phyloP scores from a whole-genome alignment of 2,329 filamentous ascomycete species.

The Endoconidiophora polonica region DNA sequence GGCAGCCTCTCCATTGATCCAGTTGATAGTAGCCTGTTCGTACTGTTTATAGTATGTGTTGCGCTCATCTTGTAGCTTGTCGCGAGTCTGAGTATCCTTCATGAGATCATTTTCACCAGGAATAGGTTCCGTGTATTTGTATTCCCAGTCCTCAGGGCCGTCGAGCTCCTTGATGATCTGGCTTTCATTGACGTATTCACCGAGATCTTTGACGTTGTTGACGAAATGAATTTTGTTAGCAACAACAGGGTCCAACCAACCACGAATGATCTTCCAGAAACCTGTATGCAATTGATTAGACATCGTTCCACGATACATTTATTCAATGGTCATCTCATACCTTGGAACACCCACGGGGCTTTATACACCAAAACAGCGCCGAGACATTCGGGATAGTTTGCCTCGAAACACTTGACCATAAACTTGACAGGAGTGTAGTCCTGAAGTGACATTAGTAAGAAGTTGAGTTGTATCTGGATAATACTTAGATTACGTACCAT shows the following conservation, averaged over 20 bases:
- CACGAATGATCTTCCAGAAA: conserved; percentile 90
- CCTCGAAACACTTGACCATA: conserved; percentile 99
- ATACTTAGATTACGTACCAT: conserved; percentile 42
- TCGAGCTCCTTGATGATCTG: conserved; percentile 72
- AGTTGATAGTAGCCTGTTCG: conserved; percentile 56
- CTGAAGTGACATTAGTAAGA: conserved; percentile 21
- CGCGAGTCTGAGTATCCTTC: conserved; percentile 45
- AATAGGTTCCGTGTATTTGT: conserved; percentile 62
- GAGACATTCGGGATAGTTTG: conserved; percentile 89
- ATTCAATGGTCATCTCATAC: conserved; percentile 23
- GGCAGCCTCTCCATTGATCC: conserved; percentile 42
- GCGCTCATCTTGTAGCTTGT: conserved; percentile 47
- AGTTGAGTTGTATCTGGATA: conserved; percentile 15
- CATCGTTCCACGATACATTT: not conserved
- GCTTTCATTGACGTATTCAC: conserved; percentile 52
- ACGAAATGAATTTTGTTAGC: conserved; percentile 89
- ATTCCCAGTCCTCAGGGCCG: conserved; percentile 71
- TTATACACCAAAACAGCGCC: conserved; percentile 88
- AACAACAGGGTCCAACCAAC: conserved; percentile 94
- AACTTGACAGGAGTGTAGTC: conserved; percentile 96
- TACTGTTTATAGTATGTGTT: conserved; percentile 52
- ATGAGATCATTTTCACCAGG: conserved; percentile 62
- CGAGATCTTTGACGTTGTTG: conserved; percentile 62
- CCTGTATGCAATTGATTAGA: conserved; percentile 28
- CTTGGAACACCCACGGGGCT: conserved; percentile 91